Evolutionary conservation across 106 monocot genomes (phyloP), one percentile per base, ranked within the genome.

Genomic region (Xerophyta viscosa): DNA sequence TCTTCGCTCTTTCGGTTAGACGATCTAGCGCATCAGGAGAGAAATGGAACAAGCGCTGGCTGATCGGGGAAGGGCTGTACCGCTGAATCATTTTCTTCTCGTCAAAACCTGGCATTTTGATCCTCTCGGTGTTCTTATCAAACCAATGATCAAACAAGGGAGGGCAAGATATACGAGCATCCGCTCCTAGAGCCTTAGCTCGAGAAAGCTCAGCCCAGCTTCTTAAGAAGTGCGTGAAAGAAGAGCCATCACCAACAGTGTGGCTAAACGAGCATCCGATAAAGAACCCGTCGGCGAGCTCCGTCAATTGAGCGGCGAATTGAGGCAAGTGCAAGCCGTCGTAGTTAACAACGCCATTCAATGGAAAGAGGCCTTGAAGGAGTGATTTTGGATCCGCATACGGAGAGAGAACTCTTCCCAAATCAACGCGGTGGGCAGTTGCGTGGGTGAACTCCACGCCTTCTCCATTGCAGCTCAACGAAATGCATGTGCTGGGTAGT

Each of bases 281-380:
- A 44, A 44, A 44, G 14, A 44, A 44, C 6, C 43, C 43, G 15
- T 44, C 43, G 43, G 43, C 43, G 14, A 44, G n/a, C 43, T 44
- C 43, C 43, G 43, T 44, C n/a, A 44, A 3, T 14, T 44, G 43
- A 44, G n/a, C 43, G 43, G 43, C 43, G n/a, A 44, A 17, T 17
- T 8, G 43, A 17, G 43, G 43, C 14, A 44, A 14, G n/a, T 9
- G 3, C 15, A 3, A 14, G 43, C 43, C 43, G 43, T 17, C 43
- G 43, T 44, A 9, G n/a, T 14, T 44, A 3, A 44, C 43, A 3
- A 4, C 43, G 3, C 43, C 43, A 3, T 14, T 14, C 3, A 44
- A 14, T 8, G 43, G 43, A 44, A 44, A 44, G n/a, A 44, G 15
- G 43, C 14, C 8, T 3, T 44, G 43, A 44, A 17, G 9, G 3